Conservation (phyloP, 2,329 filamentous ascomycete species). For the Ophiostoma sp. region DNA sequence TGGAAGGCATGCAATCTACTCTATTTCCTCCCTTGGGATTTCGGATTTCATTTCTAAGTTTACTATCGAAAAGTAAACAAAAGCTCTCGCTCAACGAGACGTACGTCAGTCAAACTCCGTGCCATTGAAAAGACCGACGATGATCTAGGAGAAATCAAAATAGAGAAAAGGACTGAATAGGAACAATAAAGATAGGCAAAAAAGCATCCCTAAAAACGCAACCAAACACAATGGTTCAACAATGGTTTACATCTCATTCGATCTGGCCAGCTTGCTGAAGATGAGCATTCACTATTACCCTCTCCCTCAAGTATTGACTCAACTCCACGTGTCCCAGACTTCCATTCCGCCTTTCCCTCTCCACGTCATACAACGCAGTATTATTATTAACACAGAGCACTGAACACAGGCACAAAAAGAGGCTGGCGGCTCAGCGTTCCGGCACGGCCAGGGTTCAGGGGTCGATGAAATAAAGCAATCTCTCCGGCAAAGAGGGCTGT, state of each 20-base stretch:
- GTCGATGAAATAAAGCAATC: slow-evolving; percentile 11
- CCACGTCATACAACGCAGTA: not conserved
- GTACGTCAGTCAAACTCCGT: not conserved
- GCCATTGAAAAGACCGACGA: not conserved
- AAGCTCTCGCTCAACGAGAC: not conserved
- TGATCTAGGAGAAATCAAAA: not conserved
- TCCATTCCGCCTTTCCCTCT: not conserved
- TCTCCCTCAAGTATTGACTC: not conserved
- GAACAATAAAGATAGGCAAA: not conserved
- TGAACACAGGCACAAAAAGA: not conserved
- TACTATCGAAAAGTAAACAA: not conserved
- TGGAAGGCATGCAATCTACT: slow-evolving; percentile 5
- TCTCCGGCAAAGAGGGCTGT: slow-evolving; percentile 10
- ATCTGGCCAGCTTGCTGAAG: too few relatives aligned
- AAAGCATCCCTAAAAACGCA: not conserved
- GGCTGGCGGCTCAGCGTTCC: slow-evolving; percentile 15
- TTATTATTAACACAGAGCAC: not conserved
- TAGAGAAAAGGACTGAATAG: not conserved
- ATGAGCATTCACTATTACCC: not conserved
- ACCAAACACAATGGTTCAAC: too few relatives aligned
- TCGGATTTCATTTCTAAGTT: not conserved
- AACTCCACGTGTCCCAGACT: not conserved
- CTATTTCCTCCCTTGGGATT: not conserved
- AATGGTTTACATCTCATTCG: too few relatives aligned
- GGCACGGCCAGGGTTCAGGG: slow-evolving; percentile 13